Evolutionary conservation across 805 yeast species (phyloP), one percentile per base, ranked within the genome.

Genomic region (Metschnikowia shivogae): DNA sequence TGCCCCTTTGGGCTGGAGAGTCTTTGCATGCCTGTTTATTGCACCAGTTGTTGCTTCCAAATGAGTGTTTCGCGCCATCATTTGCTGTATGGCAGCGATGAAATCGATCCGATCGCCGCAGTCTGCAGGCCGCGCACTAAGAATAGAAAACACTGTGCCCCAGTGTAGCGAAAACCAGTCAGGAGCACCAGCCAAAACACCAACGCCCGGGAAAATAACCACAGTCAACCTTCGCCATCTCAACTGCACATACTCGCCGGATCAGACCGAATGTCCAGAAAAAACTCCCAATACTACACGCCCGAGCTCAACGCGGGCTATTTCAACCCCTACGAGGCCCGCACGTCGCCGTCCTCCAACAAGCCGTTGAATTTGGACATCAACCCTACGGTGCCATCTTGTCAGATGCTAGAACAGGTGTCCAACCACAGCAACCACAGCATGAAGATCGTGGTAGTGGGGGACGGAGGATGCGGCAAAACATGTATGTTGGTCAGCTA

Each of bases 401-500:
- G 65, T 49, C 52, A 58, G 11, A 60, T 67, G 48, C 65, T 62
- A 43, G 49, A 56, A 19, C 48, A 46, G 41, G 49, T 58, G 38
- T 38, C 55, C 28, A 53, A 50, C 32, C 50, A 55, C 34, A 50
- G 57, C 12, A 43, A 47, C 34, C 55, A 59, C 49, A 54, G 56
- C 51, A 64, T 70, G 68, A 86, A 86, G 58, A 67, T 86, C 5
- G 95, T 88, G 10, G 85, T 85, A 24, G 93, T 89, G 8, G 96
- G 96, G 6, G 96, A 88, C 62, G 89, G 92, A 56, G 90, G 88
- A 13, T 84, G 93, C 60, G 96, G 96, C n/a, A 88, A 88, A 62
- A 89, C 96, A 0, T 84, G 90, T 56, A 63, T 88, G 54, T 59
- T 86, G 46, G 73, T 70, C n/a, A 65, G 86, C 14, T 89, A 83